Evolutionary conservation across 257 asterid genomes (phyloP), one percentile per base, ranked within the genome.

Genomic region (Rubia yunnanensis): DNA sequence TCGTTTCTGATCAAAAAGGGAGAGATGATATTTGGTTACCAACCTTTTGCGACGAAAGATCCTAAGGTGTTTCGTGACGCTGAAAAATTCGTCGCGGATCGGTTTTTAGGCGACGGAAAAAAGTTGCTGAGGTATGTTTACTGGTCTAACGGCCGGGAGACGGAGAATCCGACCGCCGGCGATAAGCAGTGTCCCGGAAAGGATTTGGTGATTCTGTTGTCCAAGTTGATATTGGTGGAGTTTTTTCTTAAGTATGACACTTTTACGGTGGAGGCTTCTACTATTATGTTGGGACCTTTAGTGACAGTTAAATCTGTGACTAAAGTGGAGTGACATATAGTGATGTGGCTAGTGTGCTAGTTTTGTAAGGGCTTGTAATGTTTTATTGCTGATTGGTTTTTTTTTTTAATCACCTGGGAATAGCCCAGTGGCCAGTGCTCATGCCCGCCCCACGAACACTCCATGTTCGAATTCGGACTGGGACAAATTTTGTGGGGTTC

Each of bases 111-210:
- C 1, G 80, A 79, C 0, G 96, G 96, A 0, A 91, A 82, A 39
- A 67, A 75, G 10, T 41, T 91, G 73, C n/a, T 91, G 8, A 34
- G 69, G 68, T 80, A 84, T 63, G 87, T 91, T 11, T 86, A 77
- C 10, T 91, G 98, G 98, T 88, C 96, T n/a, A 91, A 91, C 54
- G 98, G 78, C 31, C 73, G 89, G 28, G 89, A 88, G 27, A 83
- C 78, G 0, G 86, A 84, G 1, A 71, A 75, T 35, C 87, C 96
- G 8, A 76, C 72, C 7, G 76, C 31, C 34, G 81, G 36, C n/a
- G 72, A 91, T 46, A 91, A 91, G 70, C 98, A 91, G 57, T 91
- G 98, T 63, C 80, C 95, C 0, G 98, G 65, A 7, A 91, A 78
- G 72, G 79, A 84, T 23, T 1, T 86, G 61, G 85, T 80, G 53